Evolutionary conservation across 495 filamentous ascomycete species (phyloP).

Genomic region (Astrothelium subdiscretum): DNA sequence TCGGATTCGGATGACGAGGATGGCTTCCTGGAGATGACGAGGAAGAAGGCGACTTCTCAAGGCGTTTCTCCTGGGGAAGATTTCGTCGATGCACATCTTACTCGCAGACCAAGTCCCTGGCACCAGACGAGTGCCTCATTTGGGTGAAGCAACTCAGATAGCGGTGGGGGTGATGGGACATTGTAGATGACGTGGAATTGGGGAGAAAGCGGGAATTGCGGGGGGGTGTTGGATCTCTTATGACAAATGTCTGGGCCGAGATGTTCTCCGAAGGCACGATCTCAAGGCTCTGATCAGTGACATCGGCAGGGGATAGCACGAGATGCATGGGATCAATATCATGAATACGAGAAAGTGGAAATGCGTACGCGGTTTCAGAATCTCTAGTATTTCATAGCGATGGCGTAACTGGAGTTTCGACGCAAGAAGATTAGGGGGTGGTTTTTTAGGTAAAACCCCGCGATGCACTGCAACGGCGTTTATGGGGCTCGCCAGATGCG

Average conservation of each 20-base stretch:
- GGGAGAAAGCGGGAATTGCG: too few relatives aligned
- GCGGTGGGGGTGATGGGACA: too few relatives aligned
- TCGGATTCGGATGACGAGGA: constrained; percentile 41
- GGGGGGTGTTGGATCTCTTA: too few relatives aligned
- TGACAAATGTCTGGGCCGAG: too few relatives aligned
- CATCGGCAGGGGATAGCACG: too few relatives aligned
- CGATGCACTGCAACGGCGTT: background rate
- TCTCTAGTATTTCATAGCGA: background rate
- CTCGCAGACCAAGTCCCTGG: background rate
- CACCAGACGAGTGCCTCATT: too few relatives aligned
- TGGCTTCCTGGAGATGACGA: constrained; percentile 8
- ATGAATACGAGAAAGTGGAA: background rate
- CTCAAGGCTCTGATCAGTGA: too few relatives aligned
- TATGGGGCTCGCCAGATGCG: background rate
- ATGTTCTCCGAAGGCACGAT: too few relatives aligned
- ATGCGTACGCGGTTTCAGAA: background rate
- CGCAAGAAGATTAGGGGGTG: too few relatives aligned
- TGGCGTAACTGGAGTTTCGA: too few relatives aligned
- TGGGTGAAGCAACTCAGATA: too few relatives aligned
- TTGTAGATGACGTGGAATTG: too few relatives aligned
- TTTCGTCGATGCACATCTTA: background rate
- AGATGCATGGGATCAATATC: background rate
- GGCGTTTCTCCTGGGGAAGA: background rate
- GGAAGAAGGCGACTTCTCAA: background rate
- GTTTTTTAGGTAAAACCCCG: background rate